Conservation (phyloP, 495 filamentous ascomycete species). For the Aspergillus mulundensis region DNA sequence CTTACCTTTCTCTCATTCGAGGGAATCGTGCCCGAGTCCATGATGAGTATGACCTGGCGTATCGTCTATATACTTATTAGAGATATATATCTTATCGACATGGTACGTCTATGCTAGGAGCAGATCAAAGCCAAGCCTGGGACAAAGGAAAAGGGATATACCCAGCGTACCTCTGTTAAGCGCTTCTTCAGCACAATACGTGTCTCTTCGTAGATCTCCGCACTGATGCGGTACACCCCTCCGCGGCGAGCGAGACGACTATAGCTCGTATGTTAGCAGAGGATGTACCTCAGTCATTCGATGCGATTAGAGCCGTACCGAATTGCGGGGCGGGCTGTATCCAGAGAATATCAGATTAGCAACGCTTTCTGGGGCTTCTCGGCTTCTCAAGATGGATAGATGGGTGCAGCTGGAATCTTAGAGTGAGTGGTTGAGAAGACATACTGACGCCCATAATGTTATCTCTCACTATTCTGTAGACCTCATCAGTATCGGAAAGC, state of each 20-base stretch:
- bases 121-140: background rate
- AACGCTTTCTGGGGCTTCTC: background rate
- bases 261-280: background rate
- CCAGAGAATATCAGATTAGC: slow-evolving; percentile 5
- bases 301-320: slow-evolving; percentile 42
- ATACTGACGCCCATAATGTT: slow-evolving; percentile 62
- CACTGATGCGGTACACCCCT: slow-evolving; percentile 70
- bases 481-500: background rate
- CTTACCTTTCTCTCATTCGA: slow-evolving; percentile 17
- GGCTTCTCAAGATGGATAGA: too few species aligned
- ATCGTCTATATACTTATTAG: slow-evolving; percentile 19
- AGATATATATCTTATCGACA: background rate
- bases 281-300: background rate
- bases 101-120: background rate
- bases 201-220: slow-evolving; percentile 65
- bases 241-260: slow-evolving; percentile 78
- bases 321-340: slow-evolving; percentile 59
- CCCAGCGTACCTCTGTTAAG: slow-evolving; percentile 53
- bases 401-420: too few species aligned
- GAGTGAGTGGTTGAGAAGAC: too few species aligned
- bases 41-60: slow-evolving; percentile 10
- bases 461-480: slow-evolving; percentile 56
- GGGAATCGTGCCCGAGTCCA: slow-evolving; percentile 11
- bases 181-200: slow-evolving; percentile 50
- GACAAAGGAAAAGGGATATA: background rate